Evolutionary conservation across 2,329 filamentous ascomycete genomes (phyloP).

Genomic region (Colletotrichum spinosum): DNA sequence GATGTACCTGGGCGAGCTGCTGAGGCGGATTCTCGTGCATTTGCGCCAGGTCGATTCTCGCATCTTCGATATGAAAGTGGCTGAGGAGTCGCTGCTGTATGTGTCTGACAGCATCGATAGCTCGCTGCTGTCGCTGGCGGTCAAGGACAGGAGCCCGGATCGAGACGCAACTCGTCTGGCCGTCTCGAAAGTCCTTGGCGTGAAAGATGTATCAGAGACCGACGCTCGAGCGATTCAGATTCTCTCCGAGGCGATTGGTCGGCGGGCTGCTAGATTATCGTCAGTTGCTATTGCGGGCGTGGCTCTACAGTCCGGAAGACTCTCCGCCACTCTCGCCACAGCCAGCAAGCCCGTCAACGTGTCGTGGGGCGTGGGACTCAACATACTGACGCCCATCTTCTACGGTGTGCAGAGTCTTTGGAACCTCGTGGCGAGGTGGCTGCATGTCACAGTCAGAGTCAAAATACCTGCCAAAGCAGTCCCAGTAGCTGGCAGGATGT

Average conservation of each 20-base stretch:
- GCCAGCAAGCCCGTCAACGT: too few species aligned
- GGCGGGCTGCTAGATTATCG: conserved; percentile 40
- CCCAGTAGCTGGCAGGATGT: not conserved
- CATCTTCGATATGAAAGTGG: conserved; percentile 24
- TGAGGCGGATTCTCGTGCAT: conserved; percentile 72
- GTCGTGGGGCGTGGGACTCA: conserved; percentile 1
- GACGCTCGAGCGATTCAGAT: conserved; percentile 73
- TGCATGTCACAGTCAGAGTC: conserved; percentile 2
- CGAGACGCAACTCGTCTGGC: conserved; percentile 61
- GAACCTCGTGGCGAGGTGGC: conserved; percentile 12
- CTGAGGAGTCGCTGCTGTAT: conserved; percentile 55
- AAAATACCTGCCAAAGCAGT: not conserved
- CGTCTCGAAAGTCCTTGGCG: conserved; percentile 51
- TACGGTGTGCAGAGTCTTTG: conserved; percentile 19
- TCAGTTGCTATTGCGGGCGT: conserved; percentile 41
- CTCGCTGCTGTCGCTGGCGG: conserved; percentile 72
- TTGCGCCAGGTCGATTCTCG: conserved; percentile 39
- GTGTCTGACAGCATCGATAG: conserved; percentile 77
- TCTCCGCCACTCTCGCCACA: not conserved
- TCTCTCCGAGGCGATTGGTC: conserved; percentile 55
- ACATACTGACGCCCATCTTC: conserved; percentile 8
- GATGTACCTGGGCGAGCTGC: conserved; percentile 83
- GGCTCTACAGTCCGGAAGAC: conserved; percentile 39
- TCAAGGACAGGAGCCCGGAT: conserved; percentile 66
- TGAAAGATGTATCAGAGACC: conserved; percentile 56